Evolutionary conservation across 1,139 yeast genomes (phyloP), one percentile per base, ranked within the genome.

Genomic region (Kluyveromyces marxianus): DNA sequence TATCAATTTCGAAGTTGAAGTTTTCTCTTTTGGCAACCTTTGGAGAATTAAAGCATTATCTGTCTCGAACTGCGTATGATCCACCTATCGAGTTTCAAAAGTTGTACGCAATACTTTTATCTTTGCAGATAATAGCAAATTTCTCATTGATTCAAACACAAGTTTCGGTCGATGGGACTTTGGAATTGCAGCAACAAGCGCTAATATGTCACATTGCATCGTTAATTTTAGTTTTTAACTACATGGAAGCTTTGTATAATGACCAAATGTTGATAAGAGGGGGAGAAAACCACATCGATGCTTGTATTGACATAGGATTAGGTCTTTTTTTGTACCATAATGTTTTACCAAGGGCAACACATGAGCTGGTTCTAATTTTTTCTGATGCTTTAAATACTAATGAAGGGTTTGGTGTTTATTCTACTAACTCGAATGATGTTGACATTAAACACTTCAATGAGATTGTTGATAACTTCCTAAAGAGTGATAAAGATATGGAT

Each of bases 291-390:
- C n/a, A 36, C 14, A 25, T 36, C 14, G 39, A 36, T 26, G 4
- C 30, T 25, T 36, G 7, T 26, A 25, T 8, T 7, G 39, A 36
- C 14, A 36, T 36, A 14, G 30, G 39, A 5, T 25, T 36, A 25
- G 29, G 29, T n/a, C 6, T 36, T 4, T 36, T 25, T 10, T 21
- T 36, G 30, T 25, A 36, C 3, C 39, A 36, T 26, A 25, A 29
- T 7, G 30, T 36, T 25, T 25, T 36, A n/a, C 39, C 39, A 25
- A 36, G 39, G 26, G 39, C 26, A 7, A 36, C 39, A 25, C 39
- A 36, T 10, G 39, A 36, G 14, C 29, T 36, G 14, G 29, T 36
- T 36, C 24, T 36, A 3, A 36, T 36, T 7, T 36, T 36, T 26
- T 25, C 39, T 25, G 27, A 35, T 24, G 37, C 37, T 14, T 14